Percentiles rank a stretch among this genome's conserved stretches.
Evolutionary conservation across 768 basidiomycete genomes (phyloP).

Genomic region (Lepiota subincarnata): DNA sequence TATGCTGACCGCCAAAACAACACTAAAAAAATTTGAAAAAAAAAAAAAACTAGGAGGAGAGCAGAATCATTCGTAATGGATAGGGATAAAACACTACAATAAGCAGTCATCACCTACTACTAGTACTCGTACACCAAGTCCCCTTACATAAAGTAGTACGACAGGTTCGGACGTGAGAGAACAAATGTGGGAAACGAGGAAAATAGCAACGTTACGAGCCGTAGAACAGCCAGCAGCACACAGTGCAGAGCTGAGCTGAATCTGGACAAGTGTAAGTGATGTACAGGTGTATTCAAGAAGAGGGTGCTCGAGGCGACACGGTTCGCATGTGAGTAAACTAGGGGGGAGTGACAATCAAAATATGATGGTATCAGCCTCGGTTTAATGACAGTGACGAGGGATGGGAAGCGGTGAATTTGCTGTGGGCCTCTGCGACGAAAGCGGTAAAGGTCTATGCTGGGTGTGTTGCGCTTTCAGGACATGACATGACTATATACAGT

Average conservation of each 20-base stretch:
- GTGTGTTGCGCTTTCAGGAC: conserved; percentile 31
- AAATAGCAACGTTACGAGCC: neutral
- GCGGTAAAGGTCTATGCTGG: conserved; percentile 11
- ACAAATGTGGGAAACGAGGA: neutral
- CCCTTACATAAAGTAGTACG: conserved; percentile 8
- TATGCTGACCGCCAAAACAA: too few relatives aligned
- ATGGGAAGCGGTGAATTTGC: neutral
- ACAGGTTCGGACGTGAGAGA: neutral
- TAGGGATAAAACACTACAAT: neutral
- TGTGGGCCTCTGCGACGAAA: neutral
- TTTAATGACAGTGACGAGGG: neutral
- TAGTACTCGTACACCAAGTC: conserved; percentile 7
- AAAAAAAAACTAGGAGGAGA: too few relatives aligned
- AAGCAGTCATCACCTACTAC: neutral
- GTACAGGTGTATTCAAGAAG: conserved; percentile 11
- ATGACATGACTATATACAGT: conserved; percentile 56
- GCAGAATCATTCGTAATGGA: too few relatives aligned
- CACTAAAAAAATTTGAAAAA: too few relatives aligned
- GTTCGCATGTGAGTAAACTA: neutral
- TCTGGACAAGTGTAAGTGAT: neutral
- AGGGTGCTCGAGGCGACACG: neutral
- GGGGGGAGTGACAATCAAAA: neutral
- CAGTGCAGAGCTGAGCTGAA: neutral
- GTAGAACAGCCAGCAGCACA: neutral
- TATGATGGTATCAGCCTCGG: neutral